Evolutionary conservation across 768 basidiomycete species (phyloP), one percentile per base, ranked within the genome.

Genomic region (Calocera viscosa): DNA sequence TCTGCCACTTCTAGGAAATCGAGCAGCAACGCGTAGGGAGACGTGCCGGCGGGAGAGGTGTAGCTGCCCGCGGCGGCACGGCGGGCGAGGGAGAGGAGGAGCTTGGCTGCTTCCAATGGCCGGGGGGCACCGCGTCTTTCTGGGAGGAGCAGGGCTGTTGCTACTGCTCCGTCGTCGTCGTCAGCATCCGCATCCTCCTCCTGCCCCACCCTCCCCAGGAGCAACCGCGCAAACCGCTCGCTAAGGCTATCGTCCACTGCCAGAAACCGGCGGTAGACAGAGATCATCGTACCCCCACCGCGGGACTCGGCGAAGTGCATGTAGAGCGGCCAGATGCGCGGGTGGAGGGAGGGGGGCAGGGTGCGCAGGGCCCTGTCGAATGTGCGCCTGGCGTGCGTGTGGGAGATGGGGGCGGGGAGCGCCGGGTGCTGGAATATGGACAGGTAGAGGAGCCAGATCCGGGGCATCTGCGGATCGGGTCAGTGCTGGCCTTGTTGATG

Each of bases 311-410:
- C 89, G 91, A 94, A 97, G 16, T 90, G 80, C 19, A 99, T 83
- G 77, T 97, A 98, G 66, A 89, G 83, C 14, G 88, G 84, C 96
- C 96, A 99, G 70, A 98, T 83, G 38, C 94, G 87, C 2, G 83
- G 83, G 73, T 99, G 96, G 24, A 97, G 80, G 60, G 92, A 94
- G 1, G 94, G 94, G 16, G 94, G 90, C 8, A 99, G 83, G 0
- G 94, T 94, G 64, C 95, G 90, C 32, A 99, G 77, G 1, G 94
- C 91, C 41, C 96, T 86, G 78, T 99, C 96, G 74, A 89, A 98
- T 0, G 94, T 96, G 69, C 88, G 83, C 24, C 96, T 86, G 19
- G 93, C 94, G 77, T 98, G 95, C 0, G 94, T 90, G 74, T 91
- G 82, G 17, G 90, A 87, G 66, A 98, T 80, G 26, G 83, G 74